Base-by-base conservation (phyloP, 176 grass and related monocot species). In the Oryza brachyantha region DNA sequence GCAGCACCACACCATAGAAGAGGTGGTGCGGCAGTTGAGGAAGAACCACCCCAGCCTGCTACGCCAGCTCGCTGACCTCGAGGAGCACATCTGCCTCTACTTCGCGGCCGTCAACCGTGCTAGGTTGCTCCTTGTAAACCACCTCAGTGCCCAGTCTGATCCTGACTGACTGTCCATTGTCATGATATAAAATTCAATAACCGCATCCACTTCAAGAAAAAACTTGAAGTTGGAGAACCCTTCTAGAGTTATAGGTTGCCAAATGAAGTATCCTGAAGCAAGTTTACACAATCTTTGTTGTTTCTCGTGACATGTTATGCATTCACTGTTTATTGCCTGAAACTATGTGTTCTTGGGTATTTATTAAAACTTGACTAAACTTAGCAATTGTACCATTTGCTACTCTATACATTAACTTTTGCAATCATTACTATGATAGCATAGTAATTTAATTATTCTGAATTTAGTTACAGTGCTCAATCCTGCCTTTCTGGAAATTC, bases 1-100 rank as follows among this genome's bases (percentile, higher is more conserved):
- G 35, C 87, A 93, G 74, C 87, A 86, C 41, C 92, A 99, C 66
- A 85, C 85, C 13, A 99, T 99, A n/a, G 84, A 95, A 69, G 92
- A 95, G 81, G 92, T 99, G 22, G 69, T 99, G 11, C 78, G 79
- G 13, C 90, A 91, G 43, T 81, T 99, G 63, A 59, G 90, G 61
- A 94, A 91, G 71, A 99, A 91, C 61, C 81, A 95, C 50, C 74
- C 80, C n/a, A 89, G 92, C 50, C 62, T 99, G 46, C 83, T 85
- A 29, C 77, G 83, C 39, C 96, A 99, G 88, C 92, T 99, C 21
- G 64, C 71, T 0, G 92, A 85, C 40, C 92, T 99, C 38, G 88
- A 95, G 50, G 90, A 99, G 68, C 96, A 99, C 72, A 89, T 99
- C 75, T 95, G 92, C 76, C 88, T 93, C 61, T 99, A 91, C 84